These are phyloP conservation scores for Forsythia suspensa DNA, from an alignment of 257 asterid species.

Conservation along the genomic window DNA sequence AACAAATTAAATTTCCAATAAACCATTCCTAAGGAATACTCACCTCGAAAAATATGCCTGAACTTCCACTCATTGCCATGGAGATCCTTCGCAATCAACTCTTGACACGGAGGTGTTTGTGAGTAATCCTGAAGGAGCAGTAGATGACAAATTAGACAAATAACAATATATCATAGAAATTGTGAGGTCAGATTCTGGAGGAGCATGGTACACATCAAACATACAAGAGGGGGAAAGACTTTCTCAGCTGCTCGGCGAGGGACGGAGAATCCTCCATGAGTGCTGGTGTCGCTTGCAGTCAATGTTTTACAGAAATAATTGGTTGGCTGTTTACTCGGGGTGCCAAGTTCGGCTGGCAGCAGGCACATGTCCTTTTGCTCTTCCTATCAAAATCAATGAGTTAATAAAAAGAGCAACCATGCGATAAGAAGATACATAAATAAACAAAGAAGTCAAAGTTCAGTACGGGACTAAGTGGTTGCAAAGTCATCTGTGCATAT, in stretches of 20 bases:
- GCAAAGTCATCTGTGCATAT: constrained; percentile 94
- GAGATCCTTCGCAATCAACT: constrained; percentile 91
- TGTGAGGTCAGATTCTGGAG: neutral
- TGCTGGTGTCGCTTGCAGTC: constrained; percentile 94
- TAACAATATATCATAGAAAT: constrained; percentile 4
- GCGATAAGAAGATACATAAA: constrained; percentile 15
- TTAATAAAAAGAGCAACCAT: constrained; percentile 7
- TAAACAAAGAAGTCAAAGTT: constrained; percentile 2
- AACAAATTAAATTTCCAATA: neutral
- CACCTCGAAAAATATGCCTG: constrained; percentile 91
- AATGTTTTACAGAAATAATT: constrained; percentile 89
- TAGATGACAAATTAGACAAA: constrained; percentile 2
- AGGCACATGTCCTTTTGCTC: constrained; percentile 93
- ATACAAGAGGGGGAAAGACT: constrained; percentile 94
- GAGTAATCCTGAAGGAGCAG: constrained; percentile 68
- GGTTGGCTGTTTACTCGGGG: constrained; percentile 90
- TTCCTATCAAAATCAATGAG: constrained; percentile 48
- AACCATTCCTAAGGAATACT: constrained; percentile 20
- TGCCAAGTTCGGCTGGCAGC: constrained; percentile 84
- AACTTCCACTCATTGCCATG: constrained; percentile 98
- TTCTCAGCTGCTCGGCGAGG: constrained; percentile 99
- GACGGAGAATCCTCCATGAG: constrained; percentile 98
- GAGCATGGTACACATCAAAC: constrained; percentile 26
- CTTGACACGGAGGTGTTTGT: constrained; percentile 90
- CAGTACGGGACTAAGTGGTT: constrained; percentile 80